A percentile compares a stretch with the other conserved stretches of the same genome.
Evolutionary conservation across 73 alveolate species (phyloP).

Genomic region (Effrenium voratum): DNA sequence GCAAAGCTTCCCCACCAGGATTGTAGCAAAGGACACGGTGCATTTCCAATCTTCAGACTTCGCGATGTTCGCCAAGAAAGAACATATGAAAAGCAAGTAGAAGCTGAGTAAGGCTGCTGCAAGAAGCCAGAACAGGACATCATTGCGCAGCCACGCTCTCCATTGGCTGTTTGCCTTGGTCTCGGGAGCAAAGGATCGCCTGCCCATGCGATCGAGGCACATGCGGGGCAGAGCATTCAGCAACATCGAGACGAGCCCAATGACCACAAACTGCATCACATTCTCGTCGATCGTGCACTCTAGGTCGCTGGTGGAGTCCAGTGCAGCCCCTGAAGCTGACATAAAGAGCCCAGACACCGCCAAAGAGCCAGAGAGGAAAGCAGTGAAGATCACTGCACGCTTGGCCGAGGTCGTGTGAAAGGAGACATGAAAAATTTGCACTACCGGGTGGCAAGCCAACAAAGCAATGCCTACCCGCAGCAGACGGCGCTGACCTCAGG

Average conservation of each 20-base stretch:
- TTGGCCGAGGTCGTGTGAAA: not conserved
- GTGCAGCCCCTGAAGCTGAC: not conserved
- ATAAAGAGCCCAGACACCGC: not conserved
- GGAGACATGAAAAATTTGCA: not conserved
- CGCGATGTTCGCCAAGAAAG: too few species aligned
- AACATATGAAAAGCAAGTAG: too few species aligned
- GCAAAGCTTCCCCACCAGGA: too few species aligned
- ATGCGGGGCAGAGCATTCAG: not conserved
- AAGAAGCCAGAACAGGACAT: too few species aligned
- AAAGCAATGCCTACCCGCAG: not conserved
- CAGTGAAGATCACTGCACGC: not conserved
- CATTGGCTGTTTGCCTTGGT: not conserved
- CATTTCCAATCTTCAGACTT: too few species aligned
- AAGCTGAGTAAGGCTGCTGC: too few species aligned
- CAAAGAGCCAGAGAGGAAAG: not conserved
- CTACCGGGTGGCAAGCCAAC: not conserved
- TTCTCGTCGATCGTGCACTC: not conserved
- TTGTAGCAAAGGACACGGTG: too few species aligned
- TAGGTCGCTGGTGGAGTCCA: not conserved
- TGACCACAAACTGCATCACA: not conserved
- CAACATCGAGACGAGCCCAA: not conserved
- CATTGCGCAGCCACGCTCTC: too few species aligned
- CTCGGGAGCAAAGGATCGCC: not conserved
- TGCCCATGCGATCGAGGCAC: not conserved
- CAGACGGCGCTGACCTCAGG: not conserved